Evolutionary conservation across 169 alveolate genomes (phyloP).

Genomic region (Amoebophrya sp.): DNA sequence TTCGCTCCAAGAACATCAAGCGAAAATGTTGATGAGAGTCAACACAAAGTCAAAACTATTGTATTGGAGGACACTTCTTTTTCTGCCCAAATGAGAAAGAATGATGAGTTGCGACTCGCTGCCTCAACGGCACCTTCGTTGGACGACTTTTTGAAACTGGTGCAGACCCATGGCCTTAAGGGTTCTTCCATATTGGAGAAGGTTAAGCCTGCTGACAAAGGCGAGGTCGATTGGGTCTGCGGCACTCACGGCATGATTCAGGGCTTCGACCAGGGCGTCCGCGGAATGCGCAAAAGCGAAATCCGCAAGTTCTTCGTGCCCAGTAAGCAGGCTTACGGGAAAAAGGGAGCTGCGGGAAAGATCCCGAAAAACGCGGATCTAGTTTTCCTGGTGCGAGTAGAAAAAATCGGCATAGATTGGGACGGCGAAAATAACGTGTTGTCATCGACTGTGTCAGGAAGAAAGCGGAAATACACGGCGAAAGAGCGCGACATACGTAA

Average conservation of each 20-base stretch:
- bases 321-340: background rate
- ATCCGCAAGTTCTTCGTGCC: background rate
- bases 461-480: background rate
- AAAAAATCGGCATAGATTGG: background rate
- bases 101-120: background rate
- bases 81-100: too few species aligned
- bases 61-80: too few species aligned
- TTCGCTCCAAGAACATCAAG: too few species aligned
- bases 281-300: background rate
- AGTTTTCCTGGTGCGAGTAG: background rate
- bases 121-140: background rate
- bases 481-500: background rate
- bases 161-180: too few species aligned
- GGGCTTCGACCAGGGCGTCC: background rate
- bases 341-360: background rate
- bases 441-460: background rate
- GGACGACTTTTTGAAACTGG: background rate
- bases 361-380: constrained; percentile 15
- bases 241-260: background rate
- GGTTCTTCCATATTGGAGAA: background rate
- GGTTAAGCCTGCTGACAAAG: background rate
- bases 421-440: background rate
- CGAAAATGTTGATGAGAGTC: too few species aligned
- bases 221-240: background rate
- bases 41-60: too few species aligned